Conservation (phyloP, 2,329 filamentous ascomycete species). For the Coniochaeta prunicola region DNA sequence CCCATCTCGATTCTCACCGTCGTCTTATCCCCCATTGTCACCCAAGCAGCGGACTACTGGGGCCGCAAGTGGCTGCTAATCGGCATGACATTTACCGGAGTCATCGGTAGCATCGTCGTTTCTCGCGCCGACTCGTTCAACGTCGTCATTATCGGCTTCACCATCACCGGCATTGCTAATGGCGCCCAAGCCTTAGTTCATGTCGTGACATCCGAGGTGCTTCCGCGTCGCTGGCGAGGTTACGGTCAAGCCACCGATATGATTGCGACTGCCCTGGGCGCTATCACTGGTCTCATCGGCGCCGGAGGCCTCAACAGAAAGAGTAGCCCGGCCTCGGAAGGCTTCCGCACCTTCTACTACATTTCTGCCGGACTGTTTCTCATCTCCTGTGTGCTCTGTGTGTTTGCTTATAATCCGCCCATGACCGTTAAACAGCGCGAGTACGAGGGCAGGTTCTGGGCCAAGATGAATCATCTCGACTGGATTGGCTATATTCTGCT, state of each 20-base stretch:
- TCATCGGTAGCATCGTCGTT: constrained; percentile 27
- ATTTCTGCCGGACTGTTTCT: constrained; percentile 21
- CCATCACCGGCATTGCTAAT: constrained; percentile 25
- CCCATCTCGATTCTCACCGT: constrained; percentile 28
- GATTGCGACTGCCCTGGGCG: constrained; percentile 22
- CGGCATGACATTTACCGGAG: constrained; percentile 22
- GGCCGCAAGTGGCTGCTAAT: constrained; percentile 32
- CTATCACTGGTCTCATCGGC: constrained; percentile 22
- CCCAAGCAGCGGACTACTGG: constrained; percentile 33
- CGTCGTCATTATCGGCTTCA: constrained; percentile 28
- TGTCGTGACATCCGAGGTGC: constrained; percentile 29
- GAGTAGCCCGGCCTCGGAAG: constrained; percentile 14
- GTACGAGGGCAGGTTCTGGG: constrained; percentile 11
- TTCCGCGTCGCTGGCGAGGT: constrained; percentile 26
- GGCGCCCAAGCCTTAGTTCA: constrained; percentile 30
- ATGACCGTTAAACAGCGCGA: constrained; percentile 16
- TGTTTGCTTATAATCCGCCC: constrained; percentile 26
- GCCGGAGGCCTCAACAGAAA: constrained; percentile 25
- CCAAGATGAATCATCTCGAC: constrained; percentile 28
- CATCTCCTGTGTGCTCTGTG: constrained; percentile 17
- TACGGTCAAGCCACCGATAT: constrained; percentile 26
- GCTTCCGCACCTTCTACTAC: constrained; percentile 29
- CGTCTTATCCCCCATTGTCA: constrained; percentile 25
- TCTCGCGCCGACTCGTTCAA: constrained; percentile 23
- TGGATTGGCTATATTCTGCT: constrained; percentile 30